phyloP scores from a whole-genome alignment of 2,329 filamentous ascomycete genomes.

The Fusarium nematophilum region DNA sequence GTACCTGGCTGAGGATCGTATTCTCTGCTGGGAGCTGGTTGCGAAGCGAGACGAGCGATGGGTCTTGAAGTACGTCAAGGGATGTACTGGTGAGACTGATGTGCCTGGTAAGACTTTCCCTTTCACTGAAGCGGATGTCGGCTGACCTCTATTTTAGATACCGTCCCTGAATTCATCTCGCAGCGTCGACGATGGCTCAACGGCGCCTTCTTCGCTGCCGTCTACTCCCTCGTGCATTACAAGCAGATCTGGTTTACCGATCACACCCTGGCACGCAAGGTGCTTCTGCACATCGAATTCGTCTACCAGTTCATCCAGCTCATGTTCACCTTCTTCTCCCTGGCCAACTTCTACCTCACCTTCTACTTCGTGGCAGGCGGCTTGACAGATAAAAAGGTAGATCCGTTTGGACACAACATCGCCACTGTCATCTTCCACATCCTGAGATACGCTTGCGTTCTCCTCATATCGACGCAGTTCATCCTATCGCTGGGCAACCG shows the following conservation, averaged over 20 bases:
- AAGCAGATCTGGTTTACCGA: conserved; percentile 93
- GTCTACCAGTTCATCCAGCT: conserved; percentile 94
- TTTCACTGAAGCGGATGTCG: background rate
- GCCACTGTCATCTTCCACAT: conserved; percentile 88
- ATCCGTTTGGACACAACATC: conserved; percentile 91
- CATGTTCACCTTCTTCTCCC: conserved; percentile 96
- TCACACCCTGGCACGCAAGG: conserved; percentile 88
- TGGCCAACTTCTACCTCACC: conserved; percentile 98
- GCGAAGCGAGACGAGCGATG: conserved; percentile 94
- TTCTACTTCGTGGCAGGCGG: conserved; percentile 98
- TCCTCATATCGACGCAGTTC: conserved; percentile 94
- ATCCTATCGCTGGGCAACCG: conserved; percentile 96
- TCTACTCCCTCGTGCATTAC: conserved; percentile 96
- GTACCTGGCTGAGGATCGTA: conserved; percentile 91
- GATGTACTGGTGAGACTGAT: conserved; percentile 96
- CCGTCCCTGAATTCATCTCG: conserved; percentile 96
- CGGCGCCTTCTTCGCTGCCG: conserved; percentile 97
- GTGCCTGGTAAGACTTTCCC: conserved; percentile 80
- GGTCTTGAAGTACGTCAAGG: conserved; percentile 98
- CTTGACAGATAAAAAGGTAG: conserved; percentile 79
- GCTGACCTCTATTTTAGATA: conserved; percentile 66
- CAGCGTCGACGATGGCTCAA: conserved; percentile 98
- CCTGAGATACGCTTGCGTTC: conserved; percentile 84
- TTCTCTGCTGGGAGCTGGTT: conserved; percentile 93
- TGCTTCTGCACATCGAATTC: conserved; percentile 94